These are phyloP conservation scores for Chenopodium formosanum DNA, from an alignment of 148 eudicot genomes.

Conservation along the genomic window DNA sequence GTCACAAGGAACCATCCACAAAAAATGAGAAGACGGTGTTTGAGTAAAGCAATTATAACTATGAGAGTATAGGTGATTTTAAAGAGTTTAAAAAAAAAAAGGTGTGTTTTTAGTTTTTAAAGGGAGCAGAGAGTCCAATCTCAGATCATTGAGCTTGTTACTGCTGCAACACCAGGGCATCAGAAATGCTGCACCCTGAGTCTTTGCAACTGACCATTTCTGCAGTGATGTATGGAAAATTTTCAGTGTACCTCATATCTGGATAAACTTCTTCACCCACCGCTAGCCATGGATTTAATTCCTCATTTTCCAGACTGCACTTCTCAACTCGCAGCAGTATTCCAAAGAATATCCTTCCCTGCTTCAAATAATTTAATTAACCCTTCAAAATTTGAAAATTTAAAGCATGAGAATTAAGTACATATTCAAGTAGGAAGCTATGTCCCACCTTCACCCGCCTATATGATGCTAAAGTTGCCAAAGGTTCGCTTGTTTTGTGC, in stretches of 20 bases:
- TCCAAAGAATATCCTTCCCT: conserved; percentile 90
- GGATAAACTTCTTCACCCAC: conserved; percentile 75
- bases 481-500: conserved; percentile 69
- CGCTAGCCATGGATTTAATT: conserved; percentile 44
- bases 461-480: conserved; percentile 86
- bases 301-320: conserved; percentile 20
- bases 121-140: not conserved
- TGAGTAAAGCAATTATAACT: too few relatives aligned
- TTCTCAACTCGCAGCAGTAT: conserved; percentile 56
- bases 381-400: conserved; percentile 1
- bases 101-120: not conserved
- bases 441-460: conserved; percentile 70
- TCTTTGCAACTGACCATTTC: not conserved
- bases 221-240: not conserved
- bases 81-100: too few relatives aligned
- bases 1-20: too few relatives aligned
- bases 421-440: conserved; percentile 9
- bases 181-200: not conserved
- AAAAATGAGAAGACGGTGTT: too few relatives aligned
- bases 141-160: not conserved
- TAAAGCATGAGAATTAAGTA: not conserved
- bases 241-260: conserved; percentile 21
- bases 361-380: conserved; percentile 22
- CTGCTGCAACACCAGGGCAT: not conserved
- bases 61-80: not conserved